Conservation (phyloP, 805 yeast species). For the Candida endomychidarum region DNA sequence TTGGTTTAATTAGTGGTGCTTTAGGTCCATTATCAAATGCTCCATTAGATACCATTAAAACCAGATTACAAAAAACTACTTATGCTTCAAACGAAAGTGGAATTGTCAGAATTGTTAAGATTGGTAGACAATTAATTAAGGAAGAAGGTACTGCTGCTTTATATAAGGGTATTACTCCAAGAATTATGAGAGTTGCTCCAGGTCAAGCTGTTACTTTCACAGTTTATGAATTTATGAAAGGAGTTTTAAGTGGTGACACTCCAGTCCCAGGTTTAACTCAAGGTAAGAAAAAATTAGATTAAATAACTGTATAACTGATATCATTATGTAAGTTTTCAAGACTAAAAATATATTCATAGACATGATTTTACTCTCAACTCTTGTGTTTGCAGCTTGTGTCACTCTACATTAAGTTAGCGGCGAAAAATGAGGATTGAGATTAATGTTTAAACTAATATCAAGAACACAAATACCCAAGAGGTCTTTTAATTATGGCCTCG, state of each 20-base stretch:
- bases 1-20: conserved; percentile 93
- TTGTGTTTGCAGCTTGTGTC: no score
- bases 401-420: no score
- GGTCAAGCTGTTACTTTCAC: conserved; percentile 99
- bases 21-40: conserved; percentile 97
- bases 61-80: conserved; percentile 91
- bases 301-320: no score
- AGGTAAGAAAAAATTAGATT: conserved; percentile 17
- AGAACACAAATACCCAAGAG: not conserved
- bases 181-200: conserved; percentile 99
- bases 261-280: conserved; percentile 17
- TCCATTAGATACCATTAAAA: conserved; percentile 95
- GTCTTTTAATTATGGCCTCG: no score
- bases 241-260: conserved; percentile 45
- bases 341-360: conserved; percentile 8
- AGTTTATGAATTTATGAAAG: conserved; percentile 86
- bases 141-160: conserved; percentile 72
- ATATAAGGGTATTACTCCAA: conserved; percentile 84
- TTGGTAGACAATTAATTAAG: conserved; percentile 74
- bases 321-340: no score
- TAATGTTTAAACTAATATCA: not conserved
- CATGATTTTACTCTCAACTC: not conserved
- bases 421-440: not conserved
- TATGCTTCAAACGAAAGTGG: conserved; percentile 68
- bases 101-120: conserved; percentile 73